A percentile compares a stretch with the other conserved stretches of the same genome.
These are phyloP conservation scores for Colletotrichum cordylinicola DNA, from an alignment of 2,329 filamentous ascomycete genomes.

Conservation along the genomic window DNA sequence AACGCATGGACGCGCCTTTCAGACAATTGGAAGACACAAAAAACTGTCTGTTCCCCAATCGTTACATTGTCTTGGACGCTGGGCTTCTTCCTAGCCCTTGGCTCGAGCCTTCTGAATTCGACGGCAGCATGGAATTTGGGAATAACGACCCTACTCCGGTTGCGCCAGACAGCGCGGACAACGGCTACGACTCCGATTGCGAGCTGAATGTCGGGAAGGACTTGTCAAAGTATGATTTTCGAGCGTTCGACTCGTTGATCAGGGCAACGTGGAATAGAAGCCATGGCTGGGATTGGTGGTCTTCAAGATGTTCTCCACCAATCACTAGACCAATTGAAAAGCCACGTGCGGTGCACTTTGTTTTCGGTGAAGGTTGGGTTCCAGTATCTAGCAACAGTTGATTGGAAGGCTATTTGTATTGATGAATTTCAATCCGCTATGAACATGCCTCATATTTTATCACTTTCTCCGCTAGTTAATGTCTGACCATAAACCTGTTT, in stretches of 20 bases:
- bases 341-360: background rate
- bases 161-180: background rate
- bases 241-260: background rate
- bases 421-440: background rate
- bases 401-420: background rate
- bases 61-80: background rate
- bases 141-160: background rate
- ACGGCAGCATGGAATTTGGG: background rate
- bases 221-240: background rate
- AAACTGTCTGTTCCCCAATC: background rate
- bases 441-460: background rate
- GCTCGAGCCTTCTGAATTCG: background rate
- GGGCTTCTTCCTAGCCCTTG: background rate
- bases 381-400: background rate
- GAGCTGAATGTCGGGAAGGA: background rate
- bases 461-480: background rate
- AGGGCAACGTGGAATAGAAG: background rate
- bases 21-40: background rate
- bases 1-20: background rate
- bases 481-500: fast-evolving
- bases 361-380: background rate
- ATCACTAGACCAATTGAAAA: background rate
- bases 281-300: background rate
- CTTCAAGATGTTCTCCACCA: background rate
- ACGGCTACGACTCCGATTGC: background rate